Evolutionary conservation across 2,329 filamentous ascomycete species (phyloP).

Genomic region (Exophiala sp.): DNA sequence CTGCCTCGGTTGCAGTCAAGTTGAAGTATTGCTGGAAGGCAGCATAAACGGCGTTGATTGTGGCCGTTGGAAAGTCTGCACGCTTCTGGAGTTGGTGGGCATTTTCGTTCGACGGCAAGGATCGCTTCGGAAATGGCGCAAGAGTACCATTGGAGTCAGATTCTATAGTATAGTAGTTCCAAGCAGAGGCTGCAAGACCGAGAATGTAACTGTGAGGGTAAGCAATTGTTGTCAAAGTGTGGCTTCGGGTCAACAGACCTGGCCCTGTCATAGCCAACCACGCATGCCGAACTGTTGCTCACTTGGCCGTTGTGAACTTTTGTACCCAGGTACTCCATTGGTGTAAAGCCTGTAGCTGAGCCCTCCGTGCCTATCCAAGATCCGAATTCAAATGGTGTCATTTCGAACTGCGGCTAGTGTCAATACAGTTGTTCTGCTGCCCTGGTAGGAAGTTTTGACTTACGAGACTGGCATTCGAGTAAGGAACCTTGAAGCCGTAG

Average conservation of each 20-base stretch:
- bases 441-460: neutral
- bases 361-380: constrained; percentile 42
- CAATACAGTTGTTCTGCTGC: too few relatives aligned
- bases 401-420: constrained; percentile 35
- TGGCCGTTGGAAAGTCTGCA: neutral
- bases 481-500: constrained; percentile 6
- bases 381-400: constrained; percentile 19
- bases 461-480: constrained; percentile 9
- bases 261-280: constrained; percentile 2
- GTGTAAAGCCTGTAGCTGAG: constrained; percentile 11
- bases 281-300: constrained; percentile 1
- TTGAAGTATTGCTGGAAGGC: constrained; percentile 8
- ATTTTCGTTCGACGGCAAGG: neutral
- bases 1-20: neutral
- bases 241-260: neutral
- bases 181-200: constrained; percentile 4
- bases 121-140: constrained; percentile 7
- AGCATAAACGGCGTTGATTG: neutral
- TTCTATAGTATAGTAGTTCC: constrained; percentile 12
- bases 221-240: neutral
- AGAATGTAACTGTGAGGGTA: constrained; percentile 3
- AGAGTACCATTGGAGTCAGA: constrained; percentile 10
- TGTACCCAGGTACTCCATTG: constrained; percentile 14
- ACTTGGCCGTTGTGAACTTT: constrained; percentile 3
- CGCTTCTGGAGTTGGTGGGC: neutral